Base-by-base conservation (phyloP, 495 filamentous ascomycete species). In the Umbilicaria muhlenbergii region DNA sequence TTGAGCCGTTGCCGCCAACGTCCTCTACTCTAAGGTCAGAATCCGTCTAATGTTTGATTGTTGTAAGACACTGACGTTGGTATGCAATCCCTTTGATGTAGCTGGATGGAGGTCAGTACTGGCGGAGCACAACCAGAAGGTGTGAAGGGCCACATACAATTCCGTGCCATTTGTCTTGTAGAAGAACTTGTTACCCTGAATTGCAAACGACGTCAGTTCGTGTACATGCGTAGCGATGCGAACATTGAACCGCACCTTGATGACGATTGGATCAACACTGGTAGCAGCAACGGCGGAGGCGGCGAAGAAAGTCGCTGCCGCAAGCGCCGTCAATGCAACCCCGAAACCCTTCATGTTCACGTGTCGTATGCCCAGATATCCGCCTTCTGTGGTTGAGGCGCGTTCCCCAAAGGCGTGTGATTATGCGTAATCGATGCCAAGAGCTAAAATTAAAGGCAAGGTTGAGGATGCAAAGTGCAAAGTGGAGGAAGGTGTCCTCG, bases 61-160 rank as follows among this genome's bases (percentile, higher is more conserved):
- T 49, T 32, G 46, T 37, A 38, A 43, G 42, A 19, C 36, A 60
- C 65, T 54, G 61, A 70, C 70, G 70, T 58, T 80, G 91, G 61
- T 98, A 98, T 34, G 91, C 91, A 44, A 98, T 71, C 51, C 91
- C 91, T 45, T 78, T 81, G 48, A 96, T 85, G 53, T 66, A 81
- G 58, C 75, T 78, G 41, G 43, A 39, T 16, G 38, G 41, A 38
- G 21, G 51, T 53, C 14, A 56, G 44, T 28, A 7, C 24, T 28
- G 24, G 24, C 6, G 24, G 24, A 28, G 24, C 24, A 28, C 15
- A 12, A 3, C 7, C 11, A 24, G 11, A 19, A 10, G 6, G 16
- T 10, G 8, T 31, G 0, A 17, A 13, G 24, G 19, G 17, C 34
- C 34, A 57, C 75, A 58, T 62, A 80, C 72, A 98, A 98, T 67